These are phyloP conservation scores for Nicotiana obtusifolia DNA, from an alignment of 257 asterid species.

Conservation along the genomic window DNA sequence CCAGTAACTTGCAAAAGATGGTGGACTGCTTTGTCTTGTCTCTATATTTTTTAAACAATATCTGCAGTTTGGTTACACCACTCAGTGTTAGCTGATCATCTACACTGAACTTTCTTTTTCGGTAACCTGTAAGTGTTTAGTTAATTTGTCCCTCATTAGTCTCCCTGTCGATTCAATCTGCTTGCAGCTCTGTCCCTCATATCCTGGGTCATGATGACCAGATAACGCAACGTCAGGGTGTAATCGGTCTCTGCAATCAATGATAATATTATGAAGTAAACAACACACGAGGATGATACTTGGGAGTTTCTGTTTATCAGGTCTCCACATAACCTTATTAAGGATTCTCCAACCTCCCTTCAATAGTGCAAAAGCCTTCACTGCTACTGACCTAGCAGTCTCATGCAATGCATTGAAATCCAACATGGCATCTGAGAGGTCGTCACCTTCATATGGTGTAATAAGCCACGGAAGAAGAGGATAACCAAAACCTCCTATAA, in stretches of 20 bases:
- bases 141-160: constrained; percentile 46
- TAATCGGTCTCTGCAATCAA: constrained; percentile 73
- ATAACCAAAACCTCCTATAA: constrained; percentile 65
- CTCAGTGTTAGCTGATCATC: background rate
- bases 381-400: constrained; percentile 47
- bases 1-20: background rate
- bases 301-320: constrained; percentile 82
- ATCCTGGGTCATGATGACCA: constrained; percentile 53
- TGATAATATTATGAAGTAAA: constrained; percentile 78
- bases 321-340: constrained; percentile 97
- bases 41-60: background rate
- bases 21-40: background rate
- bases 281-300: constrained; percentile 88
- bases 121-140: constrained; percentile 23
- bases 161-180: constrained; percentile 44
- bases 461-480: constrained; percentile 97
- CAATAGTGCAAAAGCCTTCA: constrained; percentile 58
- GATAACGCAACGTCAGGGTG: constrained; percentile 55
- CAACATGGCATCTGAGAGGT: constrained; percentile 12
- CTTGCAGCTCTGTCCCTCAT: constrained; percentile 29
- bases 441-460: constrained; percentile 56
- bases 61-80: too few species aligned
- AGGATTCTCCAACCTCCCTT: constrained; percentile 98
- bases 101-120: background rate
- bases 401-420: constrained; percentile 50